Base-by-base conservation (phyloP, 805 yeast species). In the Komagataella pastoris region DNA sequence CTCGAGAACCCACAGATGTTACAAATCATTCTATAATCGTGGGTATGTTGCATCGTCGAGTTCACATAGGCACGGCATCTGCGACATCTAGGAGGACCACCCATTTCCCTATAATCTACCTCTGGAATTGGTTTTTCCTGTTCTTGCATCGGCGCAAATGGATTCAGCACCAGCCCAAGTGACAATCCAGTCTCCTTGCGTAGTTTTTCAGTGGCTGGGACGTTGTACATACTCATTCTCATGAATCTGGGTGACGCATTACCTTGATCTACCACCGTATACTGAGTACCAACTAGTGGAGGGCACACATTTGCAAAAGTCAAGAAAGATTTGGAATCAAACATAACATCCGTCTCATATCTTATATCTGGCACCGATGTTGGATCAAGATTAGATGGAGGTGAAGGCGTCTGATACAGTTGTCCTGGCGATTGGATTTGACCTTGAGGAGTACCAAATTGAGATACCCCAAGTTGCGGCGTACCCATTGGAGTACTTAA, bases 51-150 rank as follows among this genome's bases (percentile, higher is more conserved):
- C 81, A 86, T 84, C 17, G 81, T 77, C 3, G 97, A 95, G 63
- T 91, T 93, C 55, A 89, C 74, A 65, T 89, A 93, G 1, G 96
- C 79, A 52, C 97, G 79, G 68, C 99, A 93, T 55, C 98, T 82
- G 57, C 80, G 77, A 67, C 99, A 93, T 58, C 99, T 77, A 40
- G 95, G 83, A 0, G 96, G 95, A 0, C 88, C 88, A 14, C 73
- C 73, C 46, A 71, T 61, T 6, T 61, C 61, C 21, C 72, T 67
- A 69, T 78, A 76, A 61, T 87, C 90, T 4, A 83, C 81, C 3
- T 75, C 73, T 0, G 96, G 95, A 1, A 89, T 77, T 0, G 67
- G 67, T 1, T 76, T 79, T 14, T 75, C 82, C 49, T 75, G 77
- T 0, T 71, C 64, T 36, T 70, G 66, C 10, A 66, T 57, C 10